Percentiles rank a stretch among this genome's conserved stretches.
These are phyloP conservation scores for Thraustochytrium striatum DNA, from an alignment of 352 stramenopile genomes.

Conservation along the genomic window DNA sequence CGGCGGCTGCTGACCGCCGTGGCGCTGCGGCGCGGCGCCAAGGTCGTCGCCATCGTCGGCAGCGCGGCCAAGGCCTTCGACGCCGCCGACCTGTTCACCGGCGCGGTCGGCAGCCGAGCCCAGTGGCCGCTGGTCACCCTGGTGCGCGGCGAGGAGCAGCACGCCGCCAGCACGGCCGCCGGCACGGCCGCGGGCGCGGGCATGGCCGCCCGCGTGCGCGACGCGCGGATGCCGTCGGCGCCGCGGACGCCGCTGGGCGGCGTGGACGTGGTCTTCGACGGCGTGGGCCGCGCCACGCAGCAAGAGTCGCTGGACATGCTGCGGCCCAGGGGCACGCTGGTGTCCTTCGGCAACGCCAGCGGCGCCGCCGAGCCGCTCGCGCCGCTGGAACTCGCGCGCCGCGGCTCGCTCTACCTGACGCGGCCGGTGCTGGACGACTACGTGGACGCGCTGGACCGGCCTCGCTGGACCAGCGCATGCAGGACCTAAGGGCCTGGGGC, in stretches of 20 bases:
- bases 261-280: conserved; percentile 61
- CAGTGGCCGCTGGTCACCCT: conserved; percentile 49
- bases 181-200: no score
- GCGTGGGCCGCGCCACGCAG: conserved; percentile 61
- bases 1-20: conserved; percentile 66
- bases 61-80: conserved; percentile 59
- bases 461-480: conserved; percentile 62
- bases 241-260: no score
- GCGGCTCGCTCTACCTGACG: conserved; percentile 64
- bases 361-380: conserved; percentile 65
- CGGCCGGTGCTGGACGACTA: conserved; percentile 68
- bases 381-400: conserved; percentile 63
- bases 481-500: conserved; percentile 62
- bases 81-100: conserved; percentile 63
- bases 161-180: no score
- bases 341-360: conserved; percentile 69
- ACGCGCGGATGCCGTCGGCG: no score
- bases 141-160: conserved; percentile 2
- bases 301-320: conserved; percentile 65
- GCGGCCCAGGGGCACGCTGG: conserved; percentile 62
- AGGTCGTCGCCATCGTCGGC: conserved; percentile 58
- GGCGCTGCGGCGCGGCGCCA: conserved; percentile 63
- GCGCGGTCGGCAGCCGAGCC: conserved; percentile 68
- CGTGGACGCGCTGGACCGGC: conserved; percentile 57
- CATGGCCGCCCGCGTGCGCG: no score